Evolutionary conservation across 2,329 filamentous ascomycete species (phyloP), one percentile per base, ranked within the genome.

Genomic region (Lasiodiplodia sp.): DNA sequence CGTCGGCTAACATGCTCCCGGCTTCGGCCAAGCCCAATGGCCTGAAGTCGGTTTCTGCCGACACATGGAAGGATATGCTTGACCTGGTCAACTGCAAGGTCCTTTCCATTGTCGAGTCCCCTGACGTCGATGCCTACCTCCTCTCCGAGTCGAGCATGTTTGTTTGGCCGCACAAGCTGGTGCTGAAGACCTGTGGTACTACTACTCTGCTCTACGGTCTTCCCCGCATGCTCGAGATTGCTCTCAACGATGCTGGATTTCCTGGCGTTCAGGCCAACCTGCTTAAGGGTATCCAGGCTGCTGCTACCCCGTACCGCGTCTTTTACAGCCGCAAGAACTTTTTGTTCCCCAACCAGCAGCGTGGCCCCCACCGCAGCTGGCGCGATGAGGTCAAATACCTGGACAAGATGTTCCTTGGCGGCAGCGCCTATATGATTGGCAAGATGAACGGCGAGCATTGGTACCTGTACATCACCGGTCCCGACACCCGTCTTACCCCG

Each of bases 381-480:
- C 92, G 94, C 74, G 92, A 97, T 78, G 96, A 99, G 80, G 95
- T 98, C 76, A 91, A 91, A 75, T 97, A 91, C 75, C 86, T 99
- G 71, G 96, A 99, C 82, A 91, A 92, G 78, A 92, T 94, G 81
- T 97, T 99, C 78, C 86, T 92, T 70, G 91, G 92, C 68, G 96
- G 96, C 67, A 98, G 95, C 80, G 96, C 96, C 63, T 99, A 99
- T 81, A 97, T 98, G 94, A 96, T 99, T 72, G 96, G 96, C 77
- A 98, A 97, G 84, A 98, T 98, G 95, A 99, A 99, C 75, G 95
- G 96, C 69, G 96, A 99, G 80, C 96, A 99, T 76, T 99, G 96
- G 96, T 98, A 98, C 79, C 85, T 99, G 68, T 99, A 99, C 83
- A 90, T 98, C 75, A 98, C 96, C 14, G 93, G 93, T 64, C 95